Conservation (phyloP, 2,329 filamentous ascomycete genomes). For the Coniella vitis region DNA sequence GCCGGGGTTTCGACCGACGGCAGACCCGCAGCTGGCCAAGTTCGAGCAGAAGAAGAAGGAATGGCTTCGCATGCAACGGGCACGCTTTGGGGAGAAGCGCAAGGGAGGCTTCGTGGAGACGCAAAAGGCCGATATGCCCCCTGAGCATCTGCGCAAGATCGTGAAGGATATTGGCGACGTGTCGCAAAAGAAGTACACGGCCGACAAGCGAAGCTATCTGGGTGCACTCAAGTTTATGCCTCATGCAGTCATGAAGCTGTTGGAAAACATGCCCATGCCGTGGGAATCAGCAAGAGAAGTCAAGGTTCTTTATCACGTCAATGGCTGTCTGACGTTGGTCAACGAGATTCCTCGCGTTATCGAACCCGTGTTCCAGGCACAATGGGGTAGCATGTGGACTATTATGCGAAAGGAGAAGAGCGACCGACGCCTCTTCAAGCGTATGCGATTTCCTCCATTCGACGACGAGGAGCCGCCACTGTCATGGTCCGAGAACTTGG, state of each 20-base stretch:
- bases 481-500: constrained; percentile 97
- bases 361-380: constrained; percentile 93
- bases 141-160: constrained; percentile 96
- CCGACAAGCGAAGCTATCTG: constrained; percentile 95
- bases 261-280: constrained; percentile 99
- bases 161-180: constrained; percentile 98
- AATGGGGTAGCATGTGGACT: constrained; percentile 99
- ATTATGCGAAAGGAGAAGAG: constrained; percentile 98
- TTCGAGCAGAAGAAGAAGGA: constrained; percentile 98
- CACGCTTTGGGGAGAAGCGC: constrained; percentile 92
- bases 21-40: constrained; percentile 82
- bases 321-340: constrained; percentile 91
- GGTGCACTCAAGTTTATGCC: constrained; percentile 99
- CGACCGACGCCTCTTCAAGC: constrained; percentile 91
- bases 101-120: constrained; percentile 96
- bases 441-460: constrained; percentile 97
- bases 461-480: constrained; percentile 97
- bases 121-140: constrained; percentile 97
- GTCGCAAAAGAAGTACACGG: constrained; percentile 98
- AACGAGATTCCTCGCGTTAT: constrained; percentile 97
- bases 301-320: constrained; percentile 97
- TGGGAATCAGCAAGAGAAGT: constrained; percentile 97
- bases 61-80: constrained; percentile 88
- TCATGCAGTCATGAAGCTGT: constrained; percentile 89
- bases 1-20: constrained; percentile 73